Evolutionary conservation across 345 rosid species (phyloP).

Genomic region (Populus ilicifolia): DNA sequence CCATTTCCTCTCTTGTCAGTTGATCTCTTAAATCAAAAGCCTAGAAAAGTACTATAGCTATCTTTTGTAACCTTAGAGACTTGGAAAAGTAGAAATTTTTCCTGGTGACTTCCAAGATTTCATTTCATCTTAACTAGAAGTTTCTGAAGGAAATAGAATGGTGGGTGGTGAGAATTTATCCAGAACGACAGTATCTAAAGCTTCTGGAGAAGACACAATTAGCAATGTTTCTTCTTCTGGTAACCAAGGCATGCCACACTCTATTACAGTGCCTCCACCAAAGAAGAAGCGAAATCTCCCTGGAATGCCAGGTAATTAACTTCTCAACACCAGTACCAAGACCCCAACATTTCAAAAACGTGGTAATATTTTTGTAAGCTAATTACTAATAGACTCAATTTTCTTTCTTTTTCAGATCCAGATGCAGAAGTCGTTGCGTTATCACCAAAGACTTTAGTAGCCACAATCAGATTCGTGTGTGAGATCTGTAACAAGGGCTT

Average conservation of each 20-base stretch:
- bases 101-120: background rate
- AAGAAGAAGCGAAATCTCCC: conserved; percentile 79
- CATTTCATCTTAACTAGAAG: background rate
- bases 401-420: conserved; percentile 46
- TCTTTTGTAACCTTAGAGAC: background rate
- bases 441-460: conserved; percentile 55
- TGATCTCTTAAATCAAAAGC: conserved; percentile 4
- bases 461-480: conserved; percentile 68
- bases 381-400: background rate
- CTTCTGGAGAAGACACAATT: conserved; percentile 37
- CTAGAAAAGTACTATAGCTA: background rate
- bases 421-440: conserved; percentile 68
- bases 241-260: conserved; percentile 19
- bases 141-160: conserved; percentile 17
- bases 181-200: conserved; percentile 39
- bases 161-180: conserved; percentile 40
- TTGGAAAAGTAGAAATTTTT: background rate
- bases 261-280: conserved; percentile 17
- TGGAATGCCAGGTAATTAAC: conserved; percentile 67
- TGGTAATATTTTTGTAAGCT: background rate
- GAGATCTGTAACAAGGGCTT: conserved; percentile 83
- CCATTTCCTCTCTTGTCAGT: background rate
- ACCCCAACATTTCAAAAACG: background rate
- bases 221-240: conserved; percentile 19
- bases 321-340: background rate